Evolutionary conservation across 2,329 filamentous ascomycete species (phyloP).

Genomic region (Fusarium lateritium): DNA sequence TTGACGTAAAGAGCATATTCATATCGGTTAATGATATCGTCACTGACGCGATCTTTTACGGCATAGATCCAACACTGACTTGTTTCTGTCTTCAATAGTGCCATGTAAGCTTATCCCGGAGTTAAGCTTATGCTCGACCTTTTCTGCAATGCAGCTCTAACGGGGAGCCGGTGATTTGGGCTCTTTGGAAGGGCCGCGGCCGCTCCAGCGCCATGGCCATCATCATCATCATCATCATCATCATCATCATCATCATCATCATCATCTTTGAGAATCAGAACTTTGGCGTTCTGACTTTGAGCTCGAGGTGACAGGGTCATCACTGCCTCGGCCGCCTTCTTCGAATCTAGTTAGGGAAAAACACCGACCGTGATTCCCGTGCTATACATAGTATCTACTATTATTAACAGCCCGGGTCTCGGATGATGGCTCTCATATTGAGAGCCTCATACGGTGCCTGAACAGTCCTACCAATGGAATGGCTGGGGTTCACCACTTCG

Average conservation of each 20-base stretch:
- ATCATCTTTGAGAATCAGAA: constrained; percentile 12
- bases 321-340: constrained; percentile 32
- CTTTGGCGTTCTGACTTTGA: constrained; percentile 35
- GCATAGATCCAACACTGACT: constrained; percentile 34
- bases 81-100: constrained; percentile 38
- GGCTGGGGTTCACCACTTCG: constrained; percentile 13
- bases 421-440: constrained; percentile 5
- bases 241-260: no score
- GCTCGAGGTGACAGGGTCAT: constrained; percentile 25
- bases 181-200: constrained; percentile 39
- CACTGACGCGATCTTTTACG: constrained; percentile 34
- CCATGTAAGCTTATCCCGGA: constrained; percentile 23
- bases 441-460: constrained; percentile 34
- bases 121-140: background rate
- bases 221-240: no score
- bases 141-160: constrained; percentile 2
- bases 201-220: constrained; percentile 40
- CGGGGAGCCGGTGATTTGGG: constrained; percentile 17
- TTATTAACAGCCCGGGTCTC: constrained; percentile 33
- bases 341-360: constrained; percentile 38
- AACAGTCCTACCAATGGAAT: constrained; percentile 36
- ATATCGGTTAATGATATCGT: constrained; percentile 40
- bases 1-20: constrained; percentile 32
- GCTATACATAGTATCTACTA: constrained; percentile 23
- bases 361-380: constrained; percentile 28